Evolutionary conservation across 139 green algal genomes (phyloP), one percentile per base, ranked within the genome.

Genomic region (Zygnema cylindricum): DNA sequence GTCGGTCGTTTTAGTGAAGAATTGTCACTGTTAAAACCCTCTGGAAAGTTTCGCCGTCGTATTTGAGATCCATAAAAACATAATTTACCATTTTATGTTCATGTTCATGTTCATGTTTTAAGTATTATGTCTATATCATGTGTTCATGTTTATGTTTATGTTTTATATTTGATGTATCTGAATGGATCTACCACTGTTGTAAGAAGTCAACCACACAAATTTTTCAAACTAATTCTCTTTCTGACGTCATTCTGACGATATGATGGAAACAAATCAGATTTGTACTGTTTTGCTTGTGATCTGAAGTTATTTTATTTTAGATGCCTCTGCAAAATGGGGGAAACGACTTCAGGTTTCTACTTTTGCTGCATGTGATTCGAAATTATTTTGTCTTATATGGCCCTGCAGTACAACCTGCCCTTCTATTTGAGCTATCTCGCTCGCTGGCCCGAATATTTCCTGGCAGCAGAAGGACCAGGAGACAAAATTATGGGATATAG

Each of bases 351-450:
- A n/a, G n/a, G n/a, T n/a, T n/a, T n/a, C n/a, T n/a, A n/a, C n/a
- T n/a, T n/a, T n/a, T n/a, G n/a, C n/a, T n/a, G n/a, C n/a, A n/a
- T n/a, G n/a, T n/a, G n/a, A n/a, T n/a, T n/a, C n/a, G n/a, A n/a
- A n/a, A n/a, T n/a, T n/a, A n/a, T n/a, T n/a, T n/a, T n/a, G 7
- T 7, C 7, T 7, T 16, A 63, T 63, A 16, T 7, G 49, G 7
- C 49, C 16, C 42, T 30, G 88, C 93, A 97, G 94, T 99, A 99
- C 93, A 96, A 99, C 89, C 85, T 99, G 36, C 82, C 88, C 0
- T 99, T 99, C 85, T 99, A 99, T 91, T 92, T 98, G 1, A 89
- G 94, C 0, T 99, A 99, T 92, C 87, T 99, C 0, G 95, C 97
- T 0, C 91, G 92, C 3, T 98, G 96, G 96, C 96, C 97, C 0